Conservation (phyloP, 2,329 filamentous ascomycete species). For the Lecanicillium sp. region DNA sequence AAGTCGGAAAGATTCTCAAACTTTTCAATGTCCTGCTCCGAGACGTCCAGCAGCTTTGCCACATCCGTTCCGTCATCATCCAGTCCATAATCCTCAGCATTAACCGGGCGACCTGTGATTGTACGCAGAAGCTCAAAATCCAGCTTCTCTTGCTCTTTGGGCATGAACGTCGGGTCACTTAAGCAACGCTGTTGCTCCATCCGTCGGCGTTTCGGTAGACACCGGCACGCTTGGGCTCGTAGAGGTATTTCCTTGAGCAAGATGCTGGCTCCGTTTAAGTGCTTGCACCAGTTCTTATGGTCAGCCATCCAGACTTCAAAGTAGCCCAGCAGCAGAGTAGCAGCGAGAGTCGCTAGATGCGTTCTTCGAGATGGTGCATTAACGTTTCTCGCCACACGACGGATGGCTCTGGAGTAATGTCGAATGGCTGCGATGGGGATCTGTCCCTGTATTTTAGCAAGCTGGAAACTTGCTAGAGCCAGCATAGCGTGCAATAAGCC, state of each 20-base stretch:
- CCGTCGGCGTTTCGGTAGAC: conserved; percentile 55
- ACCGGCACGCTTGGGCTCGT: conserved; percentile 62
- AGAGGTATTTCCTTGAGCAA: conserved; percentile 80
- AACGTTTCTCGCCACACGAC: conserved; percentile 71
- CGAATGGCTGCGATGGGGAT: conserved; percentile 77
- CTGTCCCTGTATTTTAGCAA: conserved; percentile 70
- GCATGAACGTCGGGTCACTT: conserved; percentile 1
- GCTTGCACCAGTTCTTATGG: conserved; percentile 92
- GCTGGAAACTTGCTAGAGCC: conserved; percentile 79
- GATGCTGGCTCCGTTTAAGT: conserved; percentile 77
- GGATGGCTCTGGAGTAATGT: conserved; percentile 83
- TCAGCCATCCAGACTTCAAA: conserved; percentile 95
- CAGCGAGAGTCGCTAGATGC: conserved; percentile 77
- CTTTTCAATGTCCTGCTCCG: conserved; percentile 63
- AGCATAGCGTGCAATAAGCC: conserved; percentile 86
- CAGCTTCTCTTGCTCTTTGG: conserved; percentile 32
- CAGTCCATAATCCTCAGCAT: conserved; percentile 33
- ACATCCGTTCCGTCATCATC: conserved; percentile 24
- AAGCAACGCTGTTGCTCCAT: conserved; percentile 15
- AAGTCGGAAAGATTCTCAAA: conserved; percentile 80
- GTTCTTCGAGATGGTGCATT: conserved; percentile 61
- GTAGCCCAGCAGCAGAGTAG: conserved; percentile 77
- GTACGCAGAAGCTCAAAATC: conserved; percentile 36
- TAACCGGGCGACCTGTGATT: conserved; percentile 35
- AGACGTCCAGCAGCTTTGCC: conserved; percentile 23